Evolutionary conservation across 2,329 filamentous ascomycete species (phyloP).

Genomic region (Aspergillus spinulosporus): DNA sequence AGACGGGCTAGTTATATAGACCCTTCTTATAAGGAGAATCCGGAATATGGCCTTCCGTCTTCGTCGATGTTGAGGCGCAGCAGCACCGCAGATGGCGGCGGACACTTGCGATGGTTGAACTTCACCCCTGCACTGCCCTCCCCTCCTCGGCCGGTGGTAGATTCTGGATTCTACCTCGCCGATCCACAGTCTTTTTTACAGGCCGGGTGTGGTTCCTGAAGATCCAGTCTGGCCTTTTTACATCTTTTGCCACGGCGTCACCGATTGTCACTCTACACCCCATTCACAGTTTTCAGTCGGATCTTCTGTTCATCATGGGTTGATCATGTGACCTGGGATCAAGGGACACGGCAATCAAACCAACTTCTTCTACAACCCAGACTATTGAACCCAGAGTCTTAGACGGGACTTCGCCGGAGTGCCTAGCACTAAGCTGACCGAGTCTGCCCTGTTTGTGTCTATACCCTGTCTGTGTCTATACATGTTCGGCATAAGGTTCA

Average conservation of each 20-base stretch:
- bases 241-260: slow-evolving; percentile 11
- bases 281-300: background rate
- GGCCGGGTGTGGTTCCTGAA: slow-evolving; percentile 11
- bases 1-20: background rate
- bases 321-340: background rate
- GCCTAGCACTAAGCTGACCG: background rate
- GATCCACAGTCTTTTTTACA: slow-evolving; percentile 1
- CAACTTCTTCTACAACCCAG: background rate
- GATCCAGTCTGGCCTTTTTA: slow-evolving; percentile 8
- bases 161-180: slow-evolving; percentile 2
- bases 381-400: background rate
- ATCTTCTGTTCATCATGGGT: background rate
- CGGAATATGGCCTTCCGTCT: background rate
- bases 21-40: background rate
- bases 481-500: background rate
- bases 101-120: background rate
- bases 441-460: background rate
- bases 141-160: background rate
- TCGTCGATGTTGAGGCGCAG: slow-evolving; percentile 17
- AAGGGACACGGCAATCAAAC: background rate
- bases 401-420: background rate
- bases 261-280: slow-evolving; percentile 7
- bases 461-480: background rate
- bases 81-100: background rate
- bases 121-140: slow-evolving; percentile 17